Base-by-base conservation (phyloP, 2,329 filamentous ascomycete genomes). In the Epicoccum sorghinum region DNA sequence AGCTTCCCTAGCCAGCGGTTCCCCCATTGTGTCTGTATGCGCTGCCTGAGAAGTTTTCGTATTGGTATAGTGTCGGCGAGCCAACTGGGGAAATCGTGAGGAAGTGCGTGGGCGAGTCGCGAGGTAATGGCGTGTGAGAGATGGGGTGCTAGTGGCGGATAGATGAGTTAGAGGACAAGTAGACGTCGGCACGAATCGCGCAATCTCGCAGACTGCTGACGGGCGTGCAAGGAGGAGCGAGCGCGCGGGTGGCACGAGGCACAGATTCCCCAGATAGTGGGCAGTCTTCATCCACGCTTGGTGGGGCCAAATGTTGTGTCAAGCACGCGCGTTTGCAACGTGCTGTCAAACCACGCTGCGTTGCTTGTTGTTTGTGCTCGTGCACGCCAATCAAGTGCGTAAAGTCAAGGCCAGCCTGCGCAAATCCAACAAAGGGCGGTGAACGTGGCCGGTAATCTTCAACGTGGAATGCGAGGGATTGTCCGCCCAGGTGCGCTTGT, bases 1-100 rank as follows among this genome's bases (percentile, higher is more conserved):
- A 2, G 52, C 66, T 49, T 64, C 64, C 46, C 66, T 56, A 38
- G 60, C 63, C 39, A 74, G 54, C 46, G 62, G 41, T 59, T 71
- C 69, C 32, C 46, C 59, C 72, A 74, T 74, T n/a, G 33, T 68
- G 52, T 36, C 8, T 30, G 38, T 45, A 24, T 44, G 38, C 12
- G 43, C 40, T 45, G 29, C 13, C 14, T 27, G 29, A 29, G 29
- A n/a, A 3, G 41, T 22, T 14, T 38, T 18, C 18, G 35, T 5
- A 18, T 36, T 35, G 43, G 57, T 29, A 30, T 57, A 40, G 57
- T 49, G 47, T 47, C 52, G 60, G 46, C 54, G 57, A 40, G 47
- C 43, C 40, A 56, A 33, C 40, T 41, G 53, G 32, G 55, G 30
- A n/a, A 44, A 37, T 14, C n/a, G 23, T 7, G 45, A 23, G 22